Conservation (phyloP, 345 rosid species). For the Eucalyptus pauciflora region DNA sequence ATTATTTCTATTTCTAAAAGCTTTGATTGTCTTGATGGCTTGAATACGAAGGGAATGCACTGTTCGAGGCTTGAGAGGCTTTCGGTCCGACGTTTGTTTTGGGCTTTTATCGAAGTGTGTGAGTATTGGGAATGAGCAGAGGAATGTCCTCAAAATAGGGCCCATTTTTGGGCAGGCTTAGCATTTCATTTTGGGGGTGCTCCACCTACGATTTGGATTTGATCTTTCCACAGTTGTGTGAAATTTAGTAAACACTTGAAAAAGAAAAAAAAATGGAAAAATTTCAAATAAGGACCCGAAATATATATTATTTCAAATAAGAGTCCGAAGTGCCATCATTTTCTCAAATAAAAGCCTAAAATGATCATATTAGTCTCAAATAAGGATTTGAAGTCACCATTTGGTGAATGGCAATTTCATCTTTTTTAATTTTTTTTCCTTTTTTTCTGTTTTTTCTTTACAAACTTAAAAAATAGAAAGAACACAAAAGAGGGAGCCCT, state of each 20-base stretch:
- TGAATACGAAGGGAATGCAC: background rate
- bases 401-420: fast-evolving
- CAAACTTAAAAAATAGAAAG: too few relatives aligned
- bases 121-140: background rate
- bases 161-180: background rate
- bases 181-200: background rate
- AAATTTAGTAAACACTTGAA: background rate
- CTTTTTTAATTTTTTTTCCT: too few relatives aligned
- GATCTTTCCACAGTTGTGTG: background rate
- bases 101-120: background rate
- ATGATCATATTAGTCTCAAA: too few relatives aligned
- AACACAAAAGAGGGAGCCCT: too few relatives aligned
- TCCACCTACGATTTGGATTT: background rate
- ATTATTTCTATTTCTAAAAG: background rate
- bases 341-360: too few relatives aligned
- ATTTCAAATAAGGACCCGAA: too few relatives aligned
- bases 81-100: background rate
- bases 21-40: background rate
- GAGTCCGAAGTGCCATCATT: fast-evolving
- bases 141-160: background rate
- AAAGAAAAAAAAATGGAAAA: too few relatives aligned
- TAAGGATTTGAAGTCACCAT: too few relatives aligned
- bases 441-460: too few relatives aligned
- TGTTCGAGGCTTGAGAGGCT: background rate
- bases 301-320: too few relatives aligned